A percentile compares a stretch with the other conserved stretches of the same genome.
Conservation (phyloP, 1,284 basidiomycete genomes). For the Rhodotorula sp. region DNA sequence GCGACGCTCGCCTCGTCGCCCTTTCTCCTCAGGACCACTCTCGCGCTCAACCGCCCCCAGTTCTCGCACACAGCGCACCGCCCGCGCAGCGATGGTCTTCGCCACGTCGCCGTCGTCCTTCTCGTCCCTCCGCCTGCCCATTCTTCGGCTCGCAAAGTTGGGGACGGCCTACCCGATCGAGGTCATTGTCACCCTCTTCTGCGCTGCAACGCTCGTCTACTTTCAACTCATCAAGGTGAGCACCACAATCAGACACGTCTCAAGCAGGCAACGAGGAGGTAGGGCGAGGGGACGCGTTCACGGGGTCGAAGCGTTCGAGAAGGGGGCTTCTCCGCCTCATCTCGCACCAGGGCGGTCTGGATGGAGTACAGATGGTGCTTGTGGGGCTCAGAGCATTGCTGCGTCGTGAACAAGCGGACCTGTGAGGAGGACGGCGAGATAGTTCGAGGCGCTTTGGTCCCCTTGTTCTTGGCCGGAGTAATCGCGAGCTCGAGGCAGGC, state of each 20-base stretch:
- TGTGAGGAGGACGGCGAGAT: background rate
- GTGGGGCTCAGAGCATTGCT: no score
- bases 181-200: constrained; percentile 80
- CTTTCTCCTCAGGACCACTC: background rate
- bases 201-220: constrained; percentile 83
- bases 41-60: constrained; percentile 1
- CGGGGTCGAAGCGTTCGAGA: no score
- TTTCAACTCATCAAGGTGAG: constrained; percentile 79
- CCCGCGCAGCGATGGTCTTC: constrained; percentile 29
- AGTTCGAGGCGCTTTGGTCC: background rate
- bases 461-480: no score
- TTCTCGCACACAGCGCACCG: background rate
- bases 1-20: background rate
- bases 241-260: constrained; percentile 40
- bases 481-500: background rate
- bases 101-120: constrained; percentile 35
- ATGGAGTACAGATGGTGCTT: no score
- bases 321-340: no score
- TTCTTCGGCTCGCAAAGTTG: constrained; percentile 47
- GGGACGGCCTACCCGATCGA: constrained; percentile 62
- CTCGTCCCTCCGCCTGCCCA: constrained; percentile 30
- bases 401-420: no score
- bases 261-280: constrained; percentile 52
- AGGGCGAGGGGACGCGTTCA: background rate
- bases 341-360: no score